A percentile compares a stretch with the other conserved stretches of the same genome.
phyloP scores from a whole-genome alignment of 371 early-diverging fungal species.

The Ordospora pajunii region DNA sequence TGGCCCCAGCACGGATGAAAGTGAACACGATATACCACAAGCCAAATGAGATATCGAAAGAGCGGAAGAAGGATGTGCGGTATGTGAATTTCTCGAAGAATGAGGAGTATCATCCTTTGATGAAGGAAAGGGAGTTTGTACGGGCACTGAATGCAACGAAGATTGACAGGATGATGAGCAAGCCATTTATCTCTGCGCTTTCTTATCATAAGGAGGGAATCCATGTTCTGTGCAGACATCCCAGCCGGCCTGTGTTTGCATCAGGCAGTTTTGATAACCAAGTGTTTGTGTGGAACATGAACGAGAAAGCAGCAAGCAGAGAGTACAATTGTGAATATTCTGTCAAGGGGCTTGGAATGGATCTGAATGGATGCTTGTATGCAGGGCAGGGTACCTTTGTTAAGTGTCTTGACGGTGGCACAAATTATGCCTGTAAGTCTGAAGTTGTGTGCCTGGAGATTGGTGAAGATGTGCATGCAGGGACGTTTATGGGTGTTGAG shows the following conservation, averaged over 20 bases:
- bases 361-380: conserved; percentile 3
- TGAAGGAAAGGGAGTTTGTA: conserved; percentile 85
- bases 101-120: conserved; percentile 80
- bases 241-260: conserved; percentile 62
- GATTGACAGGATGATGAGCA: conserved; percentile 86
- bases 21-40: conserved; percentile 75
- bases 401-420: neutral
- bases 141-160: conserved; percentile 88
- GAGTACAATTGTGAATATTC: neutral
- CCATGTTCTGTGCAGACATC: conserved; percentile 79
- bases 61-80: conserved; percentile 73
- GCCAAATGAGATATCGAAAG: conserved; percentile 64
- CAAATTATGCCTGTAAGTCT: neutral
- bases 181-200: conserved; percentile 83
- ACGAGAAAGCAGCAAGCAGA: neutral
- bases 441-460: conserved; percentile 12
- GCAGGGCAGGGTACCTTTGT: conserved; percentile 18
- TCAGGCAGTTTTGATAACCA: conserved; percentile 45
- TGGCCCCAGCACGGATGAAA: conserved; percentile 63
- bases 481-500: neutral
- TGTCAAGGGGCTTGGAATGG: conserved; percentile 35
- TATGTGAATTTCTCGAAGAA: conserved; percentile 79
- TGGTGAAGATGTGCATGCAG: conserved; percentile 13
- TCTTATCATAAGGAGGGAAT: conserved; percentile 88
- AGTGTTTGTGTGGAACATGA: conserved; percentile 41